Evolutionary conservation across 306 rosid species (phyloP), one percentile per base, ranked within the genome.

Genomic region (barrel medic (Medicago truncatula)): DNA sequence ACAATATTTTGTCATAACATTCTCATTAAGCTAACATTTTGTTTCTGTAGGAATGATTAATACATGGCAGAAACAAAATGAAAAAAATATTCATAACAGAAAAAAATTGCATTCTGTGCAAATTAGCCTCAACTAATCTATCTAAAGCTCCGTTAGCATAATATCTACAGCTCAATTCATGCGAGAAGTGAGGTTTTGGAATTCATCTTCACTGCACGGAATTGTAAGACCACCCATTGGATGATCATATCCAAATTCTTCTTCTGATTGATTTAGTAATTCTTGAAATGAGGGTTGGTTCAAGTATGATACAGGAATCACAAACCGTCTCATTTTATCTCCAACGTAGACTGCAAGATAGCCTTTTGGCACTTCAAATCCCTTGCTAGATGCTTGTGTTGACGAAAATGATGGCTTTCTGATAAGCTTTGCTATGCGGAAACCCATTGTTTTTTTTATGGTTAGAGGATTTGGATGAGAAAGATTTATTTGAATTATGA

Each of bases 221-320:
- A 86, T 75, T 53, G 78, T 83, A 17, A 86, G 79, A 25, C 87
- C 87, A 8, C 82, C 85, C 4, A 8, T 75, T 18, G 85, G 83
- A 78, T 84, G 83, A 69, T 77, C 58, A 64, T 44, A 84, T 53
- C 85, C 83, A 25, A 67, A 74, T 39, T 80, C 76, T 80, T 80
- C 72, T 68, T 80, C 76, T 1, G 58, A 73, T 77, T 47, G 65
- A 54, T 69, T 15, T 41, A 77, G 18, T 21, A 81, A 70, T 17
- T 81, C 72, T 74, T 81, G 85, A 64, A 81, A 84, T 6, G 36
- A 25, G 3, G 85, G 53, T 16, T 78, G 63, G 17, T 81, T 81
- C 63, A 81, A 81, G 61, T 61, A 63, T 59, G 84, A 74, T 23
- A 68, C 1, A 2, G 72, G 80, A 74, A 80, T 74, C 60, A 74